Base-by-base conservation (phyloP, 2,329 filamentous ascomycete species). In the Aureobasidium sp. region DNA sequence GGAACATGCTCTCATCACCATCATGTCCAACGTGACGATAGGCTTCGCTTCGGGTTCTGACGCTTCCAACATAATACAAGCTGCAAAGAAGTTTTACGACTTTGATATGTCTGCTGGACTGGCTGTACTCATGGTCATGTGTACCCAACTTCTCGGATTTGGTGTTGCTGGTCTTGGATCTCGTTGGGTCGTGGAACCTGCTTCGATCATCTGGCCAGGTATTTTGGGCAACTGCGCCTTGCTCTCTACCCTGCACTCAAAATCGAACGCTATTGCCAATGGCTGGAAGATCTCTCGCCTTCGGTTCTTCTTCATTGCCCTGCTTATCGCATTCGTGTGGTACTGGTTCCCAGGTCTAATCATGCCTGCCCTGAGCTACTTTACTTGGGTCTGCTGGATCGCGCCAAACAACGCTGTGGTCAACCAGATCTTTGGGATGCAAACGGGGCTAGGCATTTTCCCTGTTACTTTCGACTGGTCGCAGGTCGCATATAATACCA, bases 401-500 rank as follows among this genome's bases (percentile, higher is more conserved):
- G 89, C 89, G 2, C 91, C 91, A 0, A 86, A 91, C 66, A 95
- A 88, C 67, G 88, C 94, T n/a, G 85, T 95, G 3, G 78, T 95
- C 48, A 88, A 91, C 33, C 95, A 95, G 72, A 77, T 96, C 7
- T 95, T 95, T 70, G 91, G 91, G 17, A 88, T 93, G n/a, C 82
- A 85, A 14, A 93, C 90, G 0, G 90, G 90, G 1, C 80, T 95
- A 14, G 90, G 90, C 1, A 76, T 94, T 33, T 52, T 39, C 64
- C 91, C 91, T 0, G 72, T 96, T 68, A 95, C 91, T 0, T 95
- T 96, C 69, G 91, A 96, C 76, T 96, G 91, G 91, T 89, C 89
- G 0, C 91, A 96, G 59, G 87, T 96, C 65, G 90, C 91, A 0
- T 85, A 93, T 70, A 94, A 95, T 67, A 91, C 91, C 17, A 94